Evolutionary conservation across 768 basidiomycete genomes (phyloP).

Genomic region (Trametes sanguinea): DNA sequence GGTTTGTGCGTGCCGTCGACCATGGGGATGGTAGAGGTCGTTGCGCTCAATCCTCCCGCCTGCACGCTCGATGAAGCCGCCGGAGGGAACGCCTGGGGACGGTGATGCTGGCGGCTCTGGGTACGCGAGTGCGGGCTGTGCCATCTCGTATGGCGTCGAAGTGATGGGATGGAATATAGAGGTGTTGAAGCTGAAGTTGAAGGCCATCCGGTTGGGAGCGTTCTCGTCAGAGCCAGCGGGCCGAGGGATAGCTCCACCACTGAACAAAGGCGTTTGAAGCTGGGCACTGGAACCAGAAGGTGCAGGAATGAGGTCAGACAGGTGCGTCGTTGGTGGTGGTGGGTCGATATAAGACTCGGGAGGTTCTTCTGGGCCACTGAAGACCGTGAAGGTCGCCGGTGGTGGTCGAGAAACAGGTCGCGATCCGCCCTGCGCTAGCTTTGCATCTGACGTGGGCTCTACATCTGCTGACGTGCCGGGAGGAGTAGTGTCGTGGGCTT

Average conservation of each 20-base stretch:
- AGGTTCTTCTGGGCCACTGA: constrained; percentile 43
- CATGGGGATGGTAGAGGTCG: constrained; percentile 27
- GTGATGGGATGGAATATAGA: constrained; percentile 29
- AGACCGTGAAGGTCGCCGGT: constrained; percentile 50
- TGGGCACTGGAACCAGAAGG: constrained; percentile 32
- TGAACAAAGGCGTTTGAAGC: background rate
- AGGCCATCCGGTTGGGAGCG: constrained; percentile 10
- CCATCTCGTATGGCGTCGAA: constrained; percentile 29
- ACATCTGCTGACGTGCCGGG: background rate
- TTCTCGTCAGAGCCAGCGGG: constrained; percentile 19
- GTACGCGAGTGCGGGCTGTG: constrained; percentile 24
- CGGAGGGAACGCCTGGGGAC: constrained; percentile 42
- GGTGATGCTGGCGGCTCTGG: constrained; percentile 62
- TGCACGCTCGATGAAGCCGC: constrained; percentile 29
- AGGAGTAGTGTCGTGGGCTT: constrained; percentile 5
- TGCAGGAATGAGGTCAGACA: constrained; percentile 54
- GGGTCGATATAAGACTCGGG: constrained; percentile 27
- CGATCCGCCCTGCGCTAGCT: constrained; percentile 7
- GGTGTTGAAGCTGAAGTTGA: constrained; percentile 30
- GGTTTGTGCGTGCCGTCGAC: constrained; percentile 8
- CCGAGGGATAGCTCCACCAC: constrained; percentile 6
- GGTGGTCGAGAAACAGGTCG: constrained; percentile 26
- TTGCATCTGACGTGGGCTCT: background rate
- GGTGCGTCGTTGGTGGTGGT: constrained; percentile 51
- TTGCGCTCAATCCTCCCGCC: constrained; percentile 30